Base-by-base conservation (phyloP, 805 yeast genomes). In the Blastobotrys parvus region DNA sequence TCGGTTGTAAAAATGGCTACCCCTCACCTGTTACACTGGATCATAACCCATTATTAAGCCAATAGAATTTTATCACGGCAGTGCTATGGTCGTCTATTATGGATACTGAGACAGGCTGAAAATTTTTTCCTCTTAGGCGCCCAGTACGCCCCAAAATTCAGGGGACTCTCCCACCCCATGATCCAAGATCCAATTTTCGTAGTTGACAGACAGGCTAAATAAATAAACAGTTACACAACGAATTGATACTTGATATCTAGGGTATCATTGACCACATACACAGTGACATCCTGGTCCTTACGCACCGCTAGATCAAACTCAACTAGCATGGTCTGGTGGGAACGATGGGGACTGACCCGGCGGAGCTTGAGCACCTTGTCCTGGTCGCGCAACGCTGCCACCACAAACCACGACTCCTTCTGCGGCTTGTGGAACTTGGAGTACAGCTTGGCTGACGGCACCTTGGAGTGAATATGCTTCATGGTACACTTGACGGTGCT, bases 381-480 rank as follows among this genome's bases (percentile, higher is more conserved):
- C 2, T 61, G 66, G 4, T 65, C 62, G 21, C 63, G 62, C 48
- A 78, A 77, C 47, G 74, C 65, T 7, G 80, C 52, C 38, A 90
- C 74, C 7, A 80, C 73, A 60, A 90, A 86, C 97, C 98, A 92
- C 0, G 94, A 78, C 59, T 92, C 97, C 55, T 87, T 80, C 62
- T 92, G 98, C 2, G 79, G 69, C 61, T 92, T 90, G 36, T 95
- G 94, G 65, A 85, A 92, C 53, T 32, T 32, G 15, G 21, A 15
- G 18, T 32, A 32, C 20, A 32, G 20, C 20, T 20, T 17, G 6
- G n/a, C 35, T 3, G 21, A 16, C 19, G n/a, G n/a, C 13, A 32
- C 18, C 3, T 16, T 32, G 21, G 19, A 16, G 35, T 32, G 19
- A n/a, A 66, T 63, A 57, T 83, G 94, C 6, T 58, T 60, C 30